Conservation (phyloP, 805 yeast species). For the Wickerhamiella spandovensis region DNA sequence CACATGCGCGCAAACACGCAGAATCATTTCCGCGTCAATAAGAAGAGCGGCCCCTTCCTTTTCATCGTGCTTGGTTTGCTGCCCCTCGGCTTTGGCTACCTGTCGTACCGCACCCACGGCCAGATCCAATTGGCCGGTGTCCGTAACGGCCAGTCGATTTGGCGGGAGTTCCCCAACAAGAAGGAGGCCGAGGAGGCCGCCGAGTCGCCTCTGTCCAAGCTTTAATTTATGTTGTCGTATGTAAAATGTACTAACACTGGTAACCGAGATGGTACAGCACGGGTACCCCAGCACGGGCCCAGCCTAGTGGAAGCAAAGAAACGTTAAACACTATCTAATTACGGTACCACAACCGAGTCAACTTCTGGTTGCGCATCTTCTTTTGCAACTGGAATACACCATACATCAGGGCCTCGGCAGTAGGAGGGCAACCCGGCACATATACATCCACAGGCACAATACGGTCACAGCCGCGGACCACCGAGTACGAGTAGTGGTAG, state of each 20-base stretch:
- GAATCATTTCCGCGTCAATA: slow-evolving; percentile 21
- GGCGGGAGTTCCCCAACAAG: slow-evolving; percentile 12
- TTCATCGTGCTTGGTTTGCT: slow-evolving; percentile 21
- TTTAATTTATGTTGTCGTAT: neutral
- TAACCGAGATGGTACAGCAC: no score
- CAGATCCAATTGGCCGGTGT: slow-evolving; percentile 19
- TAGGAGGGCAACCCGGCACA: slow-evolving; percentile 90
- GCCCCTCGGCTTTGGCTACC: slow-evolving; percentile 25
- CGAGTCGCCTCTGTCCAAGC: neutral
- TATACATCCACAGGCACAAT: slow-evolving; percentile 80
- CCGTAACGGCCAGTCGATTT: slow-evolving; percentile 16
- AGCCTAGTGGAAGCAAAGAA: no score
- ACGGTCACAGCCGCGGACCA: slow-evolving; percentile 82
- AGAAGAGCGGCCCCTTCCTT: slow-evolving; percentile 21
- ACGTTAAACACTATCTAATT: slow-evolving; percentile 11
- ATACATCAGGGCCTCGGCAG: slow-evolving; percentile 81
- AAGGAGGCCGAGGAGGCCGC: neutral
- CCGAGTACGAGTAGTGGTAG: slow-evolving; percentile 79
- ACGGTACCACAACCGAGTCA: slow-evolving; percentile 81
- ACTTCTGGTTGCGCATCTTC: slow-evolving; percentile 73
- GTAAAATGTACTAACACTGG: no score
- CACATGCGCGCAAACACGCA: slow-evolving; percentile 22
- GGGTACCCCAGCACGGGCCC: no score
- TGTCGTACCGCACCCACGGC: slow-evolving; percentile 23
- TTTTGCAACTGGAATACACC: slow-evolving; percentile 81